These are phyloP conservation scores for Eucalyptus cladocalyx DNA, from an alignment of 345 rosid genomes.

Conservation along the genomic window DNA sequence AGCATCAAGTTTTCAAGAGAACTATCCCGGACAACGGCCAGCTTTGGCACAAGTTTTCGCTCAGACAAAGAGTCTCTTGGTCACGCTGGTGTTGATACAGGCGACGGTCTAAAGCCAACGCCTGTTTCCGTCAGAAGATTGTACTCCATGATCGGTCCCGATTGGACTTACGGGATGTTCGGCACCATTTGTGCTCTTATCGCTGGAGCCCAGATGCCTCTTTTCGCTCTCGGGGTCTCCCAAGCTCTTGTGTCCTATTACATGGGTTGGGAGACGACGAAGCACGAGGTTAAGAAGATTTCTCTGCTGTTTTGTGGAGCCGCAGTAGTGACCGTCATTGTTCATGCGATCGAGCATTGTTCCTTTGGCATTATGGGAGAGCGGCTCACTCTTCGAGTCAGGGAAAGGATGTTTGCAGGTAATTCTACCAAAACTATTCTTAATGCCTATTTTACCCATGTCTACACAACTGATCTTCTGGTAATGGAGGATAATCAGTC, in stretches of 20 bases:
- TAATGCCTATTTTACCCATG: neutral
- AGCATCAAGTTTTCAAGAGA: constrained; percentile 59
- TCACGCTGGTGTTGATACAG: constrained; percentile 24
- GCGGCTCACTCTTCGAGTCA: constrained; percentile 83
- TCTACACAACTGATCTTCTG: neutral
- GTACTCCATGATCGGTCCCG: constrained; percentile 77
- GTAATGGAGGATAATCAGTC: neutral
- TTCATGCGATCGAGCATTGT: constrained; percentile 57
- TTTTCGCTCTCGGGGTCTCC: constrained; percentile 90
- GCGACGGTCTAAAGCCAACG: constrained; percentile 19
- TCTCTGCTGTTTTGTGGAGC: constrained; percentile 57
- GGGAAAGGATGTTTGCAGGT: constrained; percentile 81
- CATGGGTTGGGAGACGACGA: constrained; percentile 66
- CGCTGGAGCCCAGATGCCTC: constrained; percentile 93
- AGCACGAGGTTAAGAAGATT: constrained; percentile 66
- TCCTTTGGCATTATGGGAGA: constrained; percentile 90
- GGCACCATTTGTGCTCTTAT: constrained; percentile 65
- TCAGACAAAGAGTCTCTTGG: constrained; percentile 74
- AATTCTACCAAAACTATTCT: neutral
- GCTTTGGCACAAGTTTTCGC: constrained; percentile 62
- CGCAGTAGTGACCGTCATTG: constrained; percentile 46
- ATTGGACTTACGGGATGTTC: constrained; percentile 69
- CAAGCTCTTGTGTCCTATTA: constrained; percentile 83
- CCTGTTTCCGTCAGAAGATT: constrained; percentile 44
- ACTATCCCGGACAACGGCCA: constrained; percentile 51